A percentile compares a stretch with the other conserved stretches of the same genome.
Evolutionary conservation across 495 filamentous ascomycete genomes (phyloP).

Genomic region (Platismatia glauca): DNA sequence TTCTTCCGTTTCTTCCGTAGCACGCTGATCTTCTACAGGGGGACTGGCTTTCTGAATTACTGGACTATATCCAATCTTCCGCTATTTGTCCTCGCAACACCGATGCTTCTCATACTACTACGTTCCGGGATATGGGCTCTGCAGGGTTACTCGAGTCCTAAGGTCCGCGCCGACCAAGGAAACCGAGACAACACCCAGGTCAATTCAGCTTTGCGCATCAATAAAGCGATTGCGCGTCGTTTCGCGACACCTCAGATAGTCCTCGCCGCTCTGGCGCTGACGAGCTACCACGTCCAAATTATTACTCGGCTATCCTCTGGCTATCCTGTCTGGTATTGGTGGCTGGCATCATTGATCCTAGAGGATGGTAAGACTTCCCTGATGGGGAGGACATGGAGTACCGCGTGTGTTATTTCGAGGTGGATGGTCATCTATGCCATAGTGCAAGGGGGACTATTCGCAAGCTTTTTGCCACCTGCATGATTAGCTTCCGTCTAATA

Average conservation of each 20-base stretch:
- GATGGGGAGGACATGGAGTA: constrained; percentile 26
- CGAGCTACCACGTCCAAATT: constrained; percentile 85
- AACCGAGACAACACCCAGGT: background rate
- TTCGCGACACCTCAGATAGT: constrained; percentile 62
- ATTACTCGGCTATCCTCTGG: constrained; percentile 82
- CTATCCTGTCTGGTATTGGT: constrained; percentile 87
- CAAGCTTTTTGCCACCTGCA: constrained; percentile 93
- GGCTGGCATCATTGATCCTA: constrained; percentile 44
- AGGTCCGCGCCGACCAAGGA: background rate
- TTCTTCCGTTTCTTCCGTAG: background rate
- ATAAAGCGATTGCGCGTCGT: constrained; percentile 40
- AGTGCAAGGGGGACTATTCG: constrained; percentile 73
- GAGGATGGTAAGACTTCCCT: constrained; percentile 21
- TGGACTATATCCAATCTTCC: constrained; percentile 84
- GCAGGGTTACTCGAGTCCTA: background rate
- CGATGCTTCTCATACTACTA: constrained; percentile 64
- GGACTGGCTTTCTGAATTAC: constrained; percentile 78
- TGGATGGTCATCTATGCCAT: constrained; percentile 74
- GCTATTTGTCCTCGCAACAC: constrained; percentile 73
- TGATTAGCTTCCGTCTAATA: constrained; percentile 13
- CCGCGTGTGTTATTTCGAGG: constrained; percentile 37
- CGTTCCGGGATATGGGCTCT: constrained; percentile 47
- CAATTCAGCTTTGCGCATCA: background rate
- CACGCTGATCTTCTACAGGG: constrained; percentile 45
- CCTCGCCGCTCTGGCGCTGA: constrained; percentile 60